Conservation (phyloP, 306 rosid genomes). For the Cucurbita maxima region DNA sequence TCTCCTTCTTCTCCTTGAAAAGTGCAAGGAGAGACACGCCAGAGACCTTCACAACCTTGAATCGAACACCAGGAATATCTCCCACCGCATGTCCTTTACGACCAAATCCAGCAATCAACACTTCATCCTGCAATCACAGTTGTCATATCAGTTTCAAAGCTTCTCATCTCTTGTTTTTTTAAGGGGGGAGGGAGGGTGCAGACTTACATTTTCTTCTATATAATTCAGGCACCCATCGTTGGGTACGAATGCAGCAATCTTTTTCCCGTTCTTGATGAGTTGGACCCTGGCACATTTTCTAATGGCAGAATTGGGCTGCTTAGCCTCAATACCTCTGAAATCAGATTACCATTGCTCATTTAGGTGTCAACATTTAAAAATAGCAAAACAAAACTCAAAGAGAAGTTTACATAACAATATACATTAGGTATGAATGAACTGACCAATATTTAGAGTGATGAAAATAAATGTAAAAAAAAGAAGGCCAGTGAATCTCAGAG, state of each 20-base stretch:
- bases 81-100: constrained; percentile 47
- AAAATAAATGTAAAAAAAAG: no score
- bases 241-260: constrained; percentile 80
- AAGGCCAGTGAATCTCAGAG: no score
- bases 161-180: not conserved
- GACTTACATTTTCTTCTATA: constrained; percentile 59
- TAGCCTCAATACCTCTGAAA: constrained; percentile 67
- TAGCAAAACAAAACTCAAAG: not conserved
- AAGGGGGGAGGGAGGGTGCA: not conserved
- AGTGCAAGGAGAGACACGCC: constrained; percentile 46
- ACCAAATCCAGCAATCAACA: constrained; percentile 45
- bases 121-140: constrained; percentile 47
- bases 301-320: constrained; percentile 83
- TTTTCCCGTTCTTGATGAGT: constrained; percentile 67
- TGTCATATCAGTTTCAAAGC: not conserved
- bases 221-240: constrained; percentile 73
- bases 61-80: constrained; percentile 23
- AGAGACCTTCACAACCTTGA: constrained; percentile 22
- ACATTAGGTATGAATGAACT: no score
- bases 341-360: not conserved
- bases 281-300: constrained; percentile 86
- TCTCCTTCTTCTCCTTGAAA: constrained; percentile 10
- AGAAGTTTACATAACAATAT: not conserved
- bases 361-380: not conserved
- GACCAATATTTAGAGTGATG: no score